phyloP scores from a whole-genome alignment of 257 asterid genomes.

The Linderniella brevidens region DNA sequence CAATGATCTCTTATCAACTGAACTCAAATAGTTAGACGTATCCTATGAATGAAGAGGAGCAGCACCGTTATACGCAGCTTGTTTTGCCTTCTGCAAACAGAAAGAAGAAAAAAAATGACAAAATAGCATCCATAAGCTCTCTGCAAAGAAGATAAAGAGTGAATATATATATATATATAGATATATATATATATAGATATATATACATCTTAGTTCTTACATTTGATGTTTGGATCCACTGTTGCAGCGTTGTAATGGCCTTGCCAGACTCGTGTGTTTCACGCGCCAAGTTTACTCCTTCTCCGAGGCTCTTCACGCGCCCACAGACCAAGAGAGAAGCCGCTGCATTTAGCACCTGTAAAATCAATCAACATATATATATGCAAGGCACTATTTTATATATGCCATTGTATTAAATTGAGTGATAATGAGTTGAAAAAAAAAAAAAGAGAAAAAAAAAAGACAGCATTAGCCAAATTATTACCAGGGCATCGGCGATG shows the following conservation, averaged over 20 bases:
- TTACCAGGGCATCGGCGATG: constrained; percentile 56
- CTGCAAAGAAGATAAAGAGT: no score
- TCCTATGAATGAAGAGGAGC: no score
- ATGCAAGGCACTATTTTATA: background rate
- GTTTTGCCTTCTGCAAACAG: background rate
- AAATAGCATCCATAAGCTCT: no score
- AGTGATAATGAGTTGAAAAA: no score
- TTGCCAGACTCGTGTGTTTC: constrained; percentile 50
- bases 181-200: no score
- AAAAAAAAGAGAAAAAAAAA: background rate
- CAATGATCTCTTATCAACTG: no score
- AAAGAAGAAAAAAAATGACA: constrained; percentile 7
- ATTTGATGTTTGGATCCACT: constrained; percentile 51
- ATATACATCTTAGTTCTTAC: constrained; percentile 33
- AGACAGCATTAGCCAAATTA: background rate
- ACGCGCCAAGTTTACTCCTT: constrained; percentile 67
- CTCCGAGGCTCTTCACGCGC: constrained; percentile 30
- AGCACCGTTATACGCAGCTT: no score
- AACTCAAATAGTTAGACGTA: no score
- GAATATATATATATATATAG: no score
- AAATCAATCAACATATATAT: background rate
- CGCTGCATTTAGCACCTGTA: constrained; percentile 79
- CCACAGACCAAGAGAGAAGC: constrained; percentile 86
- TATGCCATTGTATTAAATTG: background rate
- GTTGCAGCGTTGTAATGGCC: constrained; percentile 58